These are phyloP conservation scores for Xylaria cubensis DNA, from an alignment of 495 filamentous ascomycete genomes.

Conservation along the genomic window DNA sequence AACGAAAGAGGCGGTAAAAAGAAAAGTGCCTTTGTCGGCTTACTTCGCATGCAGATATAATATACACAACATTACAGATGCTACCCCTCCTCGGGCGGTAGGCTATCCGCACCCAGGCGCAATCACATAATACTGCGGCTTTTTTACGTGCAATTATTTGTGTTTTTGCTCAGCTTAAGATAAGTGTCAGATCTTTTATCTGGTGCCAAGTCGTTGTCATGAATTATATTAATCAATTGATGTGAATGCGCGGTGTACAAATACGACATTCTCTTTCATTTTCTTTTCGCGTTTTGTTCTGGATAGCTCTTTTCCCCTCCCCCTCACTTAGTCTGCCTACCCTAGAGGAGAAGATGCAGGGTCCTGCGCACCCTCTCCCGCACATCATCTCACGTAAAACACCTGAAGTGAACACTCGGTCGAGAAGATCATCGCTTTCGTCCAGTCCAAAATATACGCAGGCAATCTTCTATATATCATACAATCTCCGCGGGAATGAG, in stretches of 20 bases:
- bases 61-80: background rate
- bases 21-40: background rate
- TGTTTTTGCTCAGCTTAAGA: background rate
- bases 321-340: slow-evolving; percentile 11
- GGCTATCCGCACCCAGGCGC: background rate
- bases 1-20: background rate
- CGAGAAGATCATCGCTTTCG: background rate
- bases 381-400: background rate
- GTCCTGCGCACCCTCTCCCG: background rate
- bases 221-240: background rate
- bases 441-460: background rate
- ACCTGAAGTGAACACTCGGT: background rate
- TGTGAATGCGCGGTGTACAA: background rate
- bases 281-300: background rate
- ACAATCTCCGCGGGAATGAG: slow-evolving; percentile 9
- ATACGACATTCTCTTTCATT: background rate
- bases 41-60: slow-evolving; percentile 9
- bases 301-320: background rate
- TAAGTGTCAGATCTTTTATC: background rate
- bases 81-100: background rate
- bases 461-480: background rate
- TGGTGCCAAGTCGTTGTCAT: background rate
- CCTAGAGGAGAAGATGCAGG: background rate
- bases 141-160: background rate
- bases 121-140: slow-evolving; percentile 14